Base-by-base conservation (phyloP, 805 yeast genomes). In the Lipomyces yamadae region DNA sequence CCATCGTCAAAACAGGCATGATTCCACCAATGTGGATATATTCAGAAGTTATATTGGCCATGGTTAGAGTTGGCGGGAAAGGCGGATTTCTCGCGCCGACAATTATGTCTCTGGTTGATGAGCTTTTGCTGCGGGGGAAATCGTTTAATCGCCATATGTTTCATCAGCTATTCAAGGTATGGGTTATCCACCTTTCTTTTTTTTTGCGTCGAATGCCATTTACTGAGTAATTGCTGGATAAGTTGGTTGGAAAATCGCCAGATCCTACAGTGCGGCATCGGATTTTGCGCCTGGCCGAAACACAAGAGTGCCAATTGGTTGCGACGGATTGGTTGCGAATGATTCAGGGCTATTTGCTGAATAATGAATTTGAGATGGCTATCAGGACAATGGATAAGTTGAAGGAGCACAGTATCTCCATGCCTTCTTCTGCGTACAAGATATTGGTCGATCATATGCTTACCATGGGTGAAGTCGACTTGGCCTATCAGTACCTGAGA, bases 41-140 rank as follows among this genome's bases (percentile, higher is more conserved):
- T 32, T 52, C 55, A 6, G 55, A 52, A n/a, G 55, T 52, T n/a
- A n/a, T 52, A 34, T 10, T 52, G 30, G 55, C 55, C 11, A 52
- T 52, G 55, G 32, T 32, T 10, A 11, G 24, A 5, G 32, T 52
- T 29, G 55, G 55, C 13, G 48, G 48, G 10, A 42, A 42, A 13
- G 34, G 34, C n/a, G 55, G 55, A 32, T 29, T 52, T 8, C 30
- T 52, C n/a, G 32, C 34, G 34, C 55, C 30, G 15, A 32, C 55
- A n/a, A 32, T 32, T 11, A 29, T 52, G 55, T 29, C 13, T 33
- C 34, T 52, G 10, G 34, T 52, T 29, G 55, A 52, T n/a, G 55
- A 52, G 55, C 34, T 52, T 10, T 13, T 52, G 55, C 30, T 29
- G 34, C 55, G 34, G 34, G 55, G 55, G n/a, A 52, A 29, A 32